Percentiles rank a stretch among this genome's conserved stretches.
phyloP scores from a whole-genome alignment of 2,329 filamentous ascomycete species.

The Calonectria fujianensis region DNA sequence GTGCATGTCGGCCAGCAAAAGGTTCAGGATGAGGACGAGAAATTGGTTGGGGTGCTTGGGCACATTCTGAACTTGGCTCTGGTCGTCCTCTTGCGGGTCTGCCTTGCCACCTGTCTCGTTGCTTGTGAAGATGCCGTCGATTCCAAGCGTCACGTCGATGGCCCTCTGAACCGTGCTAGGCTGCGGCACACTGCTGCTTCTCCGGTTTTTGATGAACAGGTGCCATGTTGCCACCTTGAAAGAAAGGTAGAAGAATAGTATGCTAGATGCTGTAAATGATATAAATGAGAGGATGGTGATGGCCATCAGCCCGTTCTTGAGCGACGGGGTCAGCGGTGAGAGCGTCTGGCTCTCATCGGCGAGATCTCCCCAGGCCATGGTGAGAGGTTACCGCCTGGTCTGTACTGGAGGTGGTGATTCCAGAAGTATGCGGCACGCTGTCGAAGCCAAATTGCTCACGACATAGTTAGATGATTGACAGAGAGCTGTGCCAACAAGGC shows the following conservation, averaged over 20 bases:
- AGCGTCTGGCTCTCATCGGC: constrained; percentile 51
- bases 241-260: constrained; percentile 57
- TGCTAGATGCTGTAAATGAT: constrained; percentile 55
- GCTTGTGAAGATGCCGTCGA: constrained; percentile 59
- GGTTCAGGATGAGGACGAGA: constrained; percentile 81
- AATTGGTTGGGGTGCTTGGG: constrained; percentile 77
- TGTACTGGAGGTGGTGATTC: neutral
- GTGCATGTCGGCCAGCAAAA: constrained; percentile 80
- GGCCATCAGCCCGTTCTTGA: constrained; percentile 56
- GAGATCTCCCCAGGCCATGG: constrained; percentile 53
- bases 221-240: constrained; percentile 58
- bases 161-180: constrained; percentile 49
- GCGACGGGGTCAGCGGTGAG: constrained; percentile 45
- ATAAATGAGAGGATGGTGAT: constrained; percentile 59
- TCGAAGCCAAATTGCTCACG: constrained; percentile 7
- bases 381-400: constrained; percentile 20
- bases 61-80: constrained; percentile 44
- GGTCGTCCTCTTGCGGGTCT: neutral
- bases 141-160: constrained; percentile 60
- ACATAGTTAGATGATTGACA: neutral
- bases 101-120: constrained; percentile 14
- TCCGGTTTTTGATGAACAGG: constrained; percentile 47
- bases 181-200: constrained; percentile 33
- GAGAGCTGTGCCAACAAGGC: neutral
- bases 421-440: neutral